phyloP scores from a whole-genome alignment of 2,329 filamentous ascomycete genomes.

The Lachnellula hyalina region DNA sequence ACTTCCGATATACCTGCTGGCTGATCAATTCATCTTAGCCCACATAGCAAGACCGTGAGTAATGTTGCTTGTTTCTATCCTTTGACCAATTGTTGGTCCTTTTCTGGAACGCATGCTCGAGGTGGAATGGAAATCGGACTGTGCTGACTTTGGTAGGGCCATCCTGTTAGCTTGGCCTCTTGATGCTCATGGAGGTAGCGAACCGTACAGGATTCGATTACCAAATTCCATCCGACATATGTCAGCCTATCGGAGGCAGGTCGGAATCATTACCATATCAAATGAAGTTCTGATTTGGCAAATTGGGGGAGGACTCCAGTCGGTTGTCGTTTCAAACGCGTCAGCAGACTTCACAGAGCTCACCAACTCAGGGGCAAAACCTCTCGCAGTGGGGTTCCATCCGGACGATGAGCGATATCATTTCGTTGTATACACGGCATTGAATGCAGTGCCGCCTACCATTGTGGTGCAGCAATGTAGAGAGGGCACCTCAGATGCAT shows the following conservation, averaged over 20 bases:
- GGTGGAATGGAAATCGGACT: background rate
- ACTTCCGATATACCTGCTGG: slow-evolving; percentile 14
- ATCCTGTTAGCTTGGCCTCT: slow-evolving; percentile 13
- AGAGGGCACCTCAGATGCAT: background rate
- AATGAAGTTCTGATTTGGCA: slow-evolving; percentile 18
- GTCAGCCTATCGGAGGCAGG: slow-evolving; percentile 7
- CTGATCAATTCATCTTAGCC: slow-evolving; percentile 15
- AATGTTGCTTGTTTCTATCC: background rate
- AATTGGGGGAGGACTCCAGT: slow-evolving; percentile 10
- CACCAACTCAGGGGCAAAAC: background rate
- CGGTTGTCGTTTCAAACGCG: background rate
- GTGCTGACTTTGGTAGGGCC: background rate
- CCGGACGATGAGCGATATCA: background rate
- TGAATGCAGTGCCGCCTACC: background rate
- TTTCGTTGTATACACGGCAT: background rate
- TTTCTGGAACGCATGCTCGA: no score
- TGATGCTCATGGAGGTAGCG: background rate
- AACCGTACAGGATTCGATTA: slow-evolving; percentile 7
- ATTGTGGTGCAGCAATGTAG: slow-evolving; percentile 3
- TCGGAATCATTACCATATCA: slow-evolving; percentile 15
- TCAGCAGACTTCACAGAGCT: background rate
- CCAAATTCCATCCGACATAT: slow-evolving; percentile 3
- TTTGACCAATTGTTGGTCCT: background rate
- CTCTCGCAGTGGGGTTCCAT: slow-evolving; percentile 2
- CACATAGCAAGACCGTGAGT: slow-evolving; percentile 7